Percentiles rank a stretch among this genome's conserved stretches.
These are phyloP conservation scores for Cicer chorassanicum DNA, from an alignment of 306 rosid species.

Conservation along the genomic window DNA sequence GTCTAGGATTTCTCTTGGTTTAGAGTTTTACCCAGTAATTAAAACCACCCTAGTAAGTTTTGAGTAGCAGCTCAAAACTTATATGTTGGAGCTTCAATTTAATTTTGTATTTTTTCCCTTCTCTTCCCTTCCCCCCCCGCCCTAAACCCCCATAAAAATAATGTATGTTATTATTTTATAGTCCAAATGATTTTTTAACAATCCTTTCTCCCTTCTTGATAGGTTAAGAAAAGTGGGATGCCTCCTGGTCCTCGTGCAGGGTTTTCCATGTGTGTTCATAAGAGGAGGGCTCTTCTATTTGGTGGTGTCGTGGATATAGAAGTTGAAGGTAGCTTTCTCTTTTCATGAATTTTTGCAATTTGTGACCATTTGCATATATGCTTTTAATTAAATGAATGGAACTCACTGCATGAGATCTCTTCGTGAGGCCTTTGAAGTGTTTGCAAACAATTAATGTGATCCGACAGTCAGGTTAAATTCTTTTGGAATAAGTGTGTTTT, in stretches of 20 bases:
- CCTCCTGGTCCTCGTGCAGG: constrained; percentile 99
- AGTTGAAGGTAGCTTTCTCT: constrained; percentile 69
- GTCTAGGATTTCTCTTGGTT: constrained; percentile 29
- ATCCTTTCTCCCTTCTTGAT: constrained; percentile 40
- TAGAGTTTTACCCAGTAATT: constrained; percentile 14
- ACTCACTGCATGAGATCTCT: constrained; percentile 13
- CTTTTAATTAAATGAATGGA: constrained; percentile 14
- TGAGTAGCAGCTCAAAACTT: constrained; percentile 30
- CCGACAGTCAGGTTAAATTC: constrained; percentile 26
- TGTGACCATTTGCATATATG: not conserved
- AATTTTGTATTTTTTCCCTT: constrained; percentile 20
- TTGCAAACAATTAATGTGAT: constrained; percentile 29
- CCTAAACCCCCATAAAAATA: not conserved
- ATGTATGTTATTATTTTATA: constrained; percentile 4
- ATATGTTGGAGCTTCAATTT: constrained; percentile 19
- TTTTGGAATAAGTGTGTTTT: not conserved
- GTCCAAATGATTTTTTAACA: constrained; percentile 36
- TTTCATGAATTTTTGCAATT: constrained; percentile 14
- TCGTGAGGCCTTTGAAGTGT: constrained; percentile 2
- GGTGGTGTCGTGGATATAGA: constrained; percentile 99
- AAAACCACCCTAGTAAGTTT: constrained; percentile 18
- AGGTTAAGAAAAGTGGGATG: constrained; percentile 98
- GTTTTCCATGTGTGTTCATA: constrained; percentile 93
- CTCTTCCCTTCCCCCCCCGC: constrained; percentile 1
- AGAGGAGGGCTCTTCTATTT: constrained; percentile 85